Evolutionary conservation across 2,329 filamentous ascomycete genomes (phyloP), one percentile per base, ranked within the genome.

Genomic region (Trichoderma endophyticum): DNA sequence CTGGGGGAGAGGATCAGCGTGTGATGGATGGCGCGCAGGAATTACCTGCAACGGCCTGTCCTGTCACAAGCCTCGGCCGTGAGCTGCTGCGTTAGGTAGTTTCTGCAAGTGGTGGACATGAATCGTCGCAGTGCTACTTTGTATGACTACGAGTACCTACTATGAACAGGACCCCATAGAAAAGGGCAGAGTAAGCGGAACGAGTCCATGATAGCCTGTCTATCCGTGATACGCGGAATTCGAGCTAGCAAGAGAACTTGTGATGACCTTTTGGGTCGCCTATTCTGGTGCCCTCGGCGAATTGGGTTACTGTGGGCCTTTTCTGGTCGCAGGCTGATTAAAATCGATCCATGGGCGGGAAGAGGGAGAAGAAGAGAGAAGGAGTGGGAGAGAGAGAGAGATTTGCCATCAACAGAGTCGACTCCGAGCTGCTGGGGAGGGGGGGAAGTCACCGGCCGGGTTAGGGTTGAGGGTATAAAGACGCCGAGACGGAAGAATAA

Each of bases 241-340:
- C 2, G 15, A 70, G 43, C 28, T 32, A 54, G 67, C 26, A 48
- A 26, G 18, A 36, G 39, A 62, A 61, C 39, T 54, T 34, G 18
- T 36, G 56, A 18, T 43, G 43, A 56, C 63, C 28, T 56, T 14
- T 48, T 36, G 12, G 28, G 57, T 70, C 67, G 67, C 67, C 67
- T 54, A 70, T 54, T 51, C 15, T 60, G 57, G 28, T 24, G n/a
- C 39, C n/a, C 24, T 62, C 57, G 67, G 67, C 67, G 57, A 70
- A 70, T 70, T 70, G 39, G 36, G n/a, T n/a, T 21, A 51, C 12
- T 51, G 67, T 70, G 67, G 67, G 67, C 67, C 67, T 34, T 8
- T 39, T 34, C 48, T 56, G 66, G 66, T 34, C 36, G 36, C 66
- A 60, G 28, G 26, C 57, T 61, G n/a, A n/a, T 51, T 62, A 34